A percentile compares a stretch with the other conserved stretches of the same genome.
phyloP scores from a whole-genome alignment of 306 rosid genomes.

The Astragalus glycyphyllos region DNA sequence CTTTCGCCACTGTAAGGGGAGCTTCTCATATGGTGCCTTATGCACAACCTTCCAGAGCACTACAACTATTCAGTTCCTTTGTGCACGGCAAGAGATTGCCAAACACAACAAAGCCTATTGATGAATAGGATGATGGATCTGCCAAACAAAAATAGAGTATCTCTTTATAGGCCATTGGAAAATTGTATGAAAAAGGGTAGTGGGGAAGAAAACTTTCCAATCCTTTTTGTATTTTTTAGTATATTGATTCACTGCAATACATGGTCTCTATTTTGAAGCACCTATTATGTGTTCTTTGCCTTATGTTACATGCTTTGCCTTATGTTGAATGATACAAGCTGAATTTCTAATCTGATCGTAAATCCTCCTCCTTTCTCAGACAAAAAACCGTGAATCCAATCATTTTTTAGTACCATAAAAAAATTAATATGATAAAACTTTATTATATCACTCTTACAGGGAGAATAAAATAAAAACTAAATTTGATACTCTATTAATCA shows the following conservation, averaged over 20 bases:
- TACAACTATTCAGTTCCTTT: slow-evolving; percentile 76
- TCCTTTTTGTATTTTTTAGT: neutral
- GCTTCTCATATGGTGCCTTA: slow-evolving; percentile 95
- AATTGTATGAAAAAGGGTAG: neutral
- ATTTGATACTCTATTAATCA: too few species aligned
- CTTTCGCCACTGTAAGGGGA: slow-evolving; percentile 84
- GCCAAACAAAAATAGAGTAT: neutral
- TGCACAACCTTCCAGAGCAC: slow-evolving; percentile 87
- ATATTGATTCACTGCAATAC: slow-evolving; percentile 28
- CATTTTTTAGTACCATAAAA: too few species aligned
- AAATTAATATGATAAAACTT: too few species aligned
- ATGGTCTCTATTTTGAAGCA: neutral
- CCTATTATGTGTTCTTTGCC: neutral
- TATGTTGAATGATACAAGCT: too few species aligned
- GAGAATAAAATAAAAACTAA: too few species aligned
- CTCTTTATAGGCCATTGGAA: neutral
- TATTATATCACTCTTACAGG: too few species aligned
- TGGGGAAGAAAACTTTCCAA: slow-evolving; percentile 21
- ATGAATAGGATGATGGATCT: slow-evolving; percentile 34
- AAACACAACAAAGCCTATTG: slow-evolving; percentile 61
- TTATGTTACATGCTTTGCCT: too few species aligned
- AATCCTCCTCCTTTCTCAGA: too few species aligned
- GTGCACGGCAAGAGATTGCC: slow-evolving; percentile 69
- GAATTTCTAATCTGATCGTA: too few species aligned
- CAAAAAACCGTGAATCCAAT: too few species aligned